These are phyloP conservation scores for Paracamarosporium sp. DNA, from an alignment of 2,329 filamentous ascomycete genomes.

Conservation along the genomic window DNA sequence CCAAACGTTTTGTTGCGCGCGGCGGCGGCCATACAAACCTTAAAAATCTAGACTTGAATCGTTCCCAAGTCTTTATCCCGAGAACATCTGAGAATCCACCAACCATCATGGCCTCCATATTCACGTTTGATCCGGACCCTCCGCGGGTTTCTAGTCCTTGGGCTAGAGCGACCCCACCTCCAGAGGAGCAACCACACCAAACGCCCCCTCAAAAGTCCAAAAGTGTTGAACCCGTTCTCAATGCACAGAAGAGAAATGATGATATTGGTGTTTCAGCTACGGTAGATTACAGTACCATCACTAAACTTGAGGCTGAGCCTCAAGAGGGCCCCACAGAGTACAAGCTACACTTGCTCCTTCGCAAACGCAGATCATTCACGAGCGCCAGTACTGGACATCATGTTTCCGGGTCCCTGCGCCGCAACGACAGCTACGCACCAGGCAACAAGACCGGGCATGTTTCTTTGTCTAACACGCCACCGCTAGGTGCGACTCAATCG, in stretches of 20 bases:
- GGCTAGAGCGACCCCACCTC: conserved; percentile 63
- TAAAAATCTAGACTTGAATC: background rate
- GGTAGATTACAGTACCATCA: conserved; percentile 56
- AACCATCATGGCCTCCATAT: conserved; percentile 82
- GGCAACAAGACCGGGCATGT: conserved; percentile 33
- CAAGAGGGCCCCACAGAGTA: conserved; percentile 96
- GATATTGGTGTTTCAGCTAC: conserved; percentile 9
- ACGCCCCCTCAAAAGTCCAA: conserved; percentile 25
- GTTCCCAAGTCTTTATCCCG: background rate
- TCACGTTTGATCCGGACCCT: conserved; percentile 90
- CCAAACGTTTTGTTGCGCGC: conserved; percentile 14
- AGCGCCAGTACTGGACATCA: conserved; percentile 70
- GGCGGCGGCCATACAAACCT: conserved; percentile 2
- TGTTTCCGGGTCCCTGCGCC: conserved; percentile 60
- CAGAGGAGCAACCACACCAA: conserved; percentile 21
- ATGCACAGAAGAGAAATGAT: conserved; percentile 9
- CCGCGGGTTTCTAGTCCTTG: conserved; percentile 90
- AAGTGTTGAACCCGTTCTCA: conserved; percentile 19
- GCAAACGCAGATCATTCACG: conserved; percentile 76
- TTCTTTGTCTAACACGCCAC: conserved; percentile 41
- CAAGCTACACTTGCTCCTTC: conserved; percentile 87
- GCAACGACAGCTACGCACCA: conserved; percentile 38
- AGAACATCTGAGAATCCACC: background rate
- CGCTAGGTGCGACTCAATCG: conserved; percentile 66
- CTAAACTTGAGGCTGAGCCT: conserved; percentile 84